A percentile compares a stretch with the other conserved stretches of the same genome.
phyloP scores from a whole-genome alignment of 208 protist species.

The Phytomonas sp. region DNA sequence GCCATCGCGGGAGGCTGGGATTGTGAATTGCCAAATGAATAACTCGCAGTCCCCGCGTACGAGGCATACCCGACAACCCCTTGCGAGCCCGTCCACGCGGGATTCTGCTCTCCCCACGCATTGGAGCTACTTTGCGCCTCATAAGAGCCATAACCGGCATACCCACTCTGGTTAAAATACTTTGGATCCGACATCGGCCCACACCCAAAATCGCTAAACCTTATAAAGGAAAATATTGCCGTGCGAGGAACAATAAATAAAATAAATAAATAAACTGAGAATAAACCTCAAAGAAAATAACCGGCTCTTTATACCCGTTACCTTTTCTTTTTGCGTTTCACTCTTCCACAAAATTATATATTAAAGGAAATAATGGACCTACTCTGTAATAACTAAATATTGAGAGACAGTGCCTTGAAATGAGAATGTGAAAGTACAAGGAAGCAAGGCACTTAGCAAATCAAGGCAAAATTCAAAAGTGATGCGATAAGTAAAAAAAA shows the following conservation, averaged over 20 bases:
- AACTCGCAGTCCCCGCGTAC: not conserved
- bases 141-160: not conserved
- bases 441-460: not conserved
- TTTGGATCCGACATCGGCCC: not conserved
- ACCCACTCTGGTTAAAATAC: not conserved
- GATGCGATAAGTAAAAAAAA: not conserved
- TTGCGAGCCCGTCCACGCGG: not conserved
- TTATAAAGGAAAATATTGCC: too few relatives aligned
- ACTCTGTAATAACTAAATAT: not conserved
- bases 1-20: not conserved
- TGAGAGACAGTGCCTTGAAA: not conserved
- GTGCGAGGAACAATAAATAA: not conserved
- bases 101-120: not conserved
- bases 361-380: not conserved
- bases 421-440: not conserved
- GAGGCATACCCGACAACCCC: not conserved
- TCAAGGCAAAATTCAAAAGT: not conserved
- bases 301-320: not conserved
- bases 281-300: not conserved
- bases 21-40: not conserved
- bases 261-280: not conserved
- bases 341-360: not conserved
- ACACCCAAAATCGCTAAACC: not conserved
- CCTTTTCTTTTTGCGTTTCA: not conserved
- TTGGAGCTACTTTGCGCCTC: not conserved